Percentiles rank a stretch among this genome's conserved stretches.
These are phyloP conservation scores for Nicotiana sylvestris DNA, from an alignment of 257 asterid species.

Conservation along the genomic window DNA sequence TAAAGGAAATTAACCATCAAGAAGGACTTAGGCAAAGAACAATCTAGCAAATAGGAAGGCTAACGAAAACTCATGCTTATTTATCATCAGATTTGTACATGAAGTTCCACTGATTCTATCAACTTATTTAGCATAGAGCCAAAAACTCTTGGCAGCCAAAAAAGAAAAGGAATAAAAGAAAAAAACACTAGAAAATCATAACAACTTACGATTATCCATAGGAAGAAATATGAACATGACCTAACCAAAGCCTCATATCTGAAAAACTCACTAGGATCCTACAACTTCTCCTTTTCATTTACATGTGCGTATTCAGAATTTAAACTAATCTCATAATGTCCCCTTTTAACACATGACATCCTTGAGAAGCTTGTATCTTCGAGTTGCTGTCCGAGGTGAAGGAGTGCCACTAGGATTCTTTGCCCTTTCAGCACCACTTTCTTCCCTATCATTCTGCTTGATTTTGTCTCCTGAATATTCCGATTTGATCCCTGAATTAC, in stretches of 20 bases:
- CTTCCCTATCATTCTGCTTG: slow-evolving; percentile 54
- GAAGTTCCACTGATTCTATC: background rate
- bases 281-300: background rate
- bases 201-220: background rate
- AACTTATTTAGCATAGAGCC: background rate
- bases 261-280: background rate
- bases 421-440: slow-evolving; percentile 43
- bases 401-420: slow-evolving; percentile 41
- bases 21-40: background rate
- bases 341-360: slow-evolving; percentile 75
- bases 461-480: slow-evolving; percentile 55
- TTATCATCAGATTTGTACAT: background rate
- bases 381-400: slow-evolving; percentile 68
- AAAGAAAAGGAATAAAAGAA: background rate
- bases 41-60: background rate
- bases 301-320: too few relatives aligned
- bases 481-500: slow-evolving; percentile 29
- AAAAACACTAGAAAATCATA: background rate
- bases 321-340: too few relatives aligned
- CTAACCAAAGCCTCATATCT: background rate
- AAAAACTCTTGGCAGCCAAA: background rate
- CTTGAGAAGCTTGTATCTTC: slow-evolving; percentile 96
- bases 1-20: background rate
- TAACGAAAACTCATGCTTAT: background rate
- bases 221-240: background rate